Evolutionary conservation across 2,329 filamentous ascomycete species (phyloP).

Genomic region (Aspergillus sp.): DNA sequence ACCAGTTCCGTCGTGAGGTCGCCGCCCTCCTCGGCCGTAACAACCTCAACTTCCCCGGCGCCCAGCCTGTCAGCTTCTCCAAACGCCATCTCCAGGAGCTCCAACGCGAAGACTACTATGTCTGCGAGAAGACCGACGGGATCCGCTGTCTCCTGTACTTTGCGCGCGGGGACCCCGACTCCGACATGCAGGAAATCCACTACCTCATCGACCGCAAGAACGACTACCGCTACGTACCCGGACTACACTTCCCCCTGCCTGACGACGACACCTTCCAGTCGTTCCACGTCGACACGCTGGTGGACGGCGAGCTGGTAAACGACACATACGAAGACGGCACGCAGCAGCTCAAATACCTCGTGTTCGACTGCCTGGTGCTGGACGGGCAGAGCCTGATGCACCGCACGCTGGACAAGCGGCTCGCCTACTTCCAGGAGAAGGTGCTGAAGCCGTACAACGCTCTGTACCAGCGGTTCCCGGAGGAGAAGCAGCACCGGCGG

Average conservation of each 20-base stretch:
- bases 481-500: constrained; percentile 67
- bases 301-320: constrained; percentile 91
- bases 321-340: constrained; percentile 70
- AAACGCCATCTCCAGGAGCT: constrained; percentile 80
- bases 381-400: constrained; percentile 74
- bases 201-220: constrained; percentile 98
- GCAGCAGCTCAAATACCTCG: constrained; percentile 75
- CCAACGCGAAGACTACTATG: constrained; percentile 82
- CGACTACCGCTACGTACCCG: constrained; percentile 84
- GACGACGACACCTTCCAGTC: constrained; percentile 57
- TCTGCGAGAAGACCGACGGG: constrained; percentile 97
- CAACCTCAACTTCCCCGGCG: constrained; percentile 74
- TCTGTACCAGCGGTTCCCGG: constrained; percentile 70
- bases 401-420: constrained; percentile 79
- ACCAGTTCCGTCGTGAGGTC: constrained; percentile 68
- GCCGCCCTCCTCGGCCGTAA: constrained; percentile 70
- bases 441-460: constrained; percentile 77
- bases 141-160: constrained; percentile 94
- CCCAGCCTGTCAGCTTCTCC: constrained; percentile 91
- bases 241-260: constrained; percentile 77
- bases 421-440: constrained; percentile 79
- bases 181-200: constrained; percentile 67
- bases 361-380: constrained; percentile 88
- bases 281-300: constrained; percentile 77
- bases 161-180: constrained; percentile 54